These are phyloP conservation scores for Tulasnella calospora DNA, from an alignment of 768 basidiomycete genomes.

Conservation along the genomic window DNA sequence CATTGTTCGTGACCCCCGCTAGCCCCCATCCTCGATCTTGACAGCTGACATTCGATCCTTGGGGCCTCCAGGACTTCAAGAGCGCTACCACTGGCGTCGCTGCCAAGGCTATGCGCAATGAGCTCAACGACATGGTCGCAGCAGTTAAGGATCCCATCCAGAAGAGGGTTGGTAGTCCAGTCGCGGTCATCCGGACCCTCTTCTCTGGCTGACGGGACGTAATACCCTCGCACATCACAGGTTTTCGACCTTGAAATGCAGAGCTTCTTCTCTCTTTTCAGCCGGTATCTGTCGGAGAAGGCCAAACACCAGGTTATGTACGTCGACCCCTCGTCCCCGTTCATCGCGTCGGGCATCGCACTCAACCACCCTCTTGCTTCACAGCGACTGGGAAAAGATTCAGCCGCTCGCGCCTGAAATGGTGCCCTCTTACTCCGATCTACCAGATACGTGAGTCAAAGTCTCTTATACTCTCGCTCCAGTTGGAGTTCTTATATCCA, in stretches of 20 bases:
- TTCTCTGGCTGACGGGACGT: background rate
- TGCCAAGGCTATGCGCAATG: slow-evolving; percentile 96
- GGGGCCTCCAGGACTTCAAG: slow-evolving; percentile 64
- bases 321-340: slow-evolving; percentile 33
- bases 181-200: background rate
- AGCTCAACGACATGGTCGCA: slow-evolving; percentile 88
- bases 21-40: background rate
- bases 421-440: slow-evolving; percentile 74
- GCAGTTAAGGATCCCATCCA: slow-evolving; percentile 73
- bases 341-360: slow-evolving; percentile 6
- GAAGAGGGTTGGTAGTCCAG: slow-evolving; percentile 60
- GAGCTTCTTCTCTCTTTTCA: slow-evolving; percentile 93
- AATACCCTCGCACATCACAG: slow-evolving; percentile 40
- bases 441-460: slow-evolving; percentile 41
- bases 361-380: slow-evolving; percentile 28
- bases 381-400: slow-evolving; percentile 84
- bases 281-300: slow-evolving; percentile 84
- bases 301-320: slow-evolving; percentile 85
- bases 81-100: slow-evolving; percentile 93
- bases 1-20: slow-evolving; percentile 31
- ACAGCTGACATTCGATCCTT: background rate
- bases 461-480: background rate
- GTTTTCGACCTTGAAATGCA: slow-evolving; percentile 95
- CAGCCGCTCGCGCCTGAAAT: slow-evolving; percentile 80
- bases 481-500: background rate